phyloP scores from a whole-genome alignment of 2,329 filamentous ascomycete genomes.

The Botrytis elliptica region DNA sequence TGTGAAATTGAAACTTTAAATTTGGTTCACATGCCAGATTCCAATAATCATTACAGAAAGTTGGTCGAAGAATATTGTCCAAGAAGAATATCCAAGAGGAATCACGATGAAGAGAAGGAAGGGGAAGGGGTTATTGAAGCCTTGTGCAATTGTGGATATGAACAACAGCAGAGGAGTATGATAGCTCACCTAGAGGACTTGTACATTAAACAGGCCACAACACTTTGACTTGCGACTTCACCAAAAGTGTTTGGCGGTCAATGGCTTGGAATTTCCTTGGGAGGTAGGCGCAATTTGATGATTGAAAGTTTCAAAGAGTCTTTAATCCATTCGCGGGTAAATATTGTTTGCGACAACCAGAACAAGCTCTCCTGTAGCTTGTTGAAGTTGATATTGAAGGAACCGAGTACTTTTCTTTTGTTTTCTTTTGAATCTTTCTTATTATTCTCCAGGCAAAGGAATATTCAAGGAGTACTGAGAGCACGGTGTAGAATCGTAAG shows the following conservation, averaged over 20 bases:
- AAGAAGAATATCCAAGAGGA: slow-evolving; percentile 2
- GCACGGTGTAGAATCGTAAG: not conserved
- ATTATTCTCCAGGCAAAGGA: not conserved
- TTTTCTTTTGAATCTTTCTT: not conserved
- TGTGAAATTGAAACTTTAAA: not conserved
- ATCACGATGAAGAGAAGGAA: not conserved
- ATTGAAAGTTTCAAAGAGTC: not conserved
- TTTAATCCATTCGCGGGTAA: not conserved
- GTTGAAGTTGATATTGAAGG: not conserved
- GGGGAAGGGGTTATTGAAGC: not conserved
- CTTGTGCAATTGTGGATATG: slow-evolving; percentile 4
- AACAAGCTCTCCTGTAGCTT: not conserved
- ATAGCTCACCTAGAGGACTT: slow-evolving; percentile 6
- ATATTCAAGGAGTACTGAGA: not conserved
- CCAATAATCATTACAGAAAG: not conserved
- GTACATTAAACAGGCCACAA: not conserved
- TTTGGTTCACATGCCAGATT: not conserved
- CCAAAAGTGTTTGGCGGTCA: slow-evolving; percentile 2
- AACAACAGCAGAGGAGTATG: slow-evolving; percentile 3
- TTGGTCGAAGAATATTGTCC: not conserved
- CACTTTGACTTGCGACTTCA: not conserved
- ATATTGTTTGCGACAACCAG: not conserved
- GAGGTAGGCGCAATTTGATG: slow-evolving; percentile 1
- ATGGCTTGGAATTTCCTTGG: not conserved
- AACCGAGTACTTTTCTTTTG: not conserved